Base-by-base conservation (phyloP, 2,329 filamentous ascomycete genomes). In the Ophidiomyces ophidiicola region DNA sequence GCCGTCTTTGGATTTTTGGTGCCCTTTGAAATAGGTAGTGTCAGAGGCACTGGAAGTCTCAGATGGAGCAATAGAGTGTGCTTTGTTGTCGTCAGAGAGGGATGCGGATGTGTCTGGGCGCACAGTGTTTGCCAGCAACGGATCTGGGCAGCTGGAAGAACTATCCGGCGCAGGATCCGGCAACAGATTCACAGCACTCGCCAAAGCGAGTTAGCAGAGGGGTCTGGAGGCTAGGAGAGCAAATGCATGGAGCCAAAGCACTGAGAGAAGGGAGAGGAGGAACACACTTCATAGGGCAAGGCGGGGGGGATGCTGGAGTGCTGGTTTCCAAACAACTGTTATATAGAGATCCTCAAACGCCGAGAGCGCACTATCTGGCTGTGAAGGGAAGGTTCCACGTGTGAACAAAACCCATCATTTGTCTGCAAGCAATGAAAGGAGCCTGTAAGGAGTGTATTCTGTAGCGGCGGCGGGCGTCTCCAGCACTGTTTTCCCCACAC, bases 121-220 rank as follows among this genome's bases (percentile, higher is more conserved):
- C 10, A 8, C 21, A 26, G 36, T 54, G 24, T 36, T 21, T 17
- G 25, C 12, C 15, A 21, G 18, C 6, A 18, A 17, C 38, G 62
- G 53, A 53, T 63, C 59, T 50, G 59, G 59, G 57, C 60, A 63
- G 59, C 61, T 61, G 50, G 57, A 50, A 45, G 54, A 61, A 59
- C 58, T 59, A 58, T 57, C 55, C 49, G 53, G 53, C 45, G 53
- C 50, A 25, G 51, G 53, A 53, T 58, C 53, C 52, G 54, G 53
- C 55, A 60, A 60, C 60, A 62, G 58, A 48, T 54, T 63, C 59
- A 48, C 55, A 46, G 49, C 11, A 32, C 39, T 42, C 26, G 39
- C 33, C 26, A 47, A 46, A 42, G 44, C 46, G 45, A 48, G 37
- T 41, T 21, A 41, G 32, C 32, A 41, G 8, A 12, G 14, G 21